These are phyloP conservation scores for Colletotrichum shisoi DNA, from an alignment of 2,329 filamentous ascomycete species.

Conservation along the genomic window DNA sequence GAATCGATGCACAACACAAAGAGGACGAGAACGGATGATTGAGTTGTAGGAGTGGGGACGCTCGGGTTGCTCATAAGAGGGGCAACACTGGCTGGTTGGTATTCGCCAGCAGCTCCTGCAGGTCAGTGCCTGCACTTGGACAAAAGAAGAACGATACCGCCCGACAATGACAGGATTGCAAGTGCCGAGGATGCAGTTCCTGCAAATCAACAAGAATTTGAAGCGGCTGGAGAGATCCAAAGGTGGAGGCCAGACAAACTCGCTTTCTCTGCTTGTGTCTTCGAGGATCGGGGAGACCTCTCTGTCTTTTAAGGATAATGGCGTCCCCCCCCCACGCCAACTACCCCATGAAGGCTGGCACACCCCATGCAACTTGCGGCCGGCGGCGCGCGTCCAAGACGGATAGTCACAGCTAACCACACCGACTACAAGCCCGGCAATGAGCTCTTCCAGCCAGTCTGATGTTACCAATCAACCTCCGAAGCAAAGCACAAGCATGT, in stretches of 20 bases:
- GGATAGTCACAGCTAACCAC: slow-evolving; percentile 24
- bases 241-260: background rate
- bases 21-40: background rate
- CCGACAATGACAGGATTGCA: background rate
- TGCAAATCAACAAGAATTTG: background rate
- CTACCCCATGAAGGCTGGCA: slow-evolving; percentile 11
- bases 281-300: slow-evolving; percentile 6
- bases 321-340: slow-evolving; percentile 8
- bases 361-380: slow-evolving; percentile 20
- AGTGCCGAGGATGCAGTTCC: background rate
- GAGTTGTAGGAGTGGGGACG: slow-evolving; percentile 7
- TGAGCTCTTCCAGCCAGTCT: background rate
- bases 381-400: slow-evolving; percentile 4
- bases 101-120: slow-evolving; percentile 14
- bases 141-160: background rate
- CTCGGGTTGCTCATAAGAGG: background rate
- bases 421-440: background rate
- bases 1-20: background rate
- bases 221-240: background rate
- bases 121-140: slow-evolving; percentile 28
- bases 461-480: background rate
- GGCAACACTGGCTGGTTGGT: slow-evolving; percentile 4
- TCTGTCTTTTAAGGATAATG: slow-evolving; percentile 21
- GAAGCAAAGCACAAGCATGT: background rate
- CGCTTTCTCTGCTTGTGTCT: background rate